Conservation (phyloP, 2,329 filamentous ascomycete species). For the Penicillium italicum region DNA sequence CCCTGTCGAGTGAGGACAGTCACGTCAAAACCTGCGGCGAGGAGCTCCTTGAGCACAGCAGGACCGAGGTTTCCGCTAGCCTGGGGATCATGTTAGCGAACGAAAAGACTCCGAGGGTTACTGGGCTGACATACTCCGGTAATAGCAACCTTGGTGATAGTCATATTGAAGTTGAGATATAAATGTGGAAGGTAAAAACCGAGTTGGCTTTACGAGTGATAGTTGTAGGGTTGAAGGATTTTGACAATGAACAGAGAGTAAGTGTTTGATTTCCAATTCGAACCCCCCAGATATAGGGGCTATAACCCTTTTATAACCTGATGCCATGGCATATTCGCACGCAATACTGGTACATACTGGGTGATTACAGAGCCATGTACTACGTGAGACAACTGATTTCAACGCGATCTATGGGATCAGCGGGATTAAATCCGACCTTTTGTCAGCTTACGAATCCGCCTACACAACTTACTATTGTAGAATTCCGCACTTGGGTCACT, state of each 20-base stretch:
- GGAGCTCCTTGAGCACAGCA: conserved; percentile 25
- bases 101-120: neutral
- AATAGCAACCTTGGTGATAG: conserved; percentile 2
- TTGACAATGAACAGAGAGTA: neutral
- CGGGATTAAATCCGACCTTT: neutral
- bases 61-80: conserved; percentile 31
- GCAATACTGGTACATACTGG: neutral
- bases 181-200: neutral
- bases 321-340: neutral
- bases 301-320: neutral
- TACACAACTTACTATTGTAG: no score
- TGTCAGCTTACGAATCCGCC: neutral
- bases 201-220: no score
- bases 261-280: neutral
- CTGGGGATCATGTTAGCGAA: conserved; percentile 4
- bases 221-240: no score
- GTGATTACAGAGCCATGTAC: neutral
- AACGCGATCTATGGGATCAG: neutral
- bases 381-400: neutral
- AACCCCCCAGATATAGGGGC: neutral
- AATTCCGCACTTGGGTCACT: neutral
- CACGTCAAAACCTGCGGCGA: conserved; percentile 25
- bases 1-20: conserved; percentile 25
- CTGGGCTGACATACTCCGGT: neutral
- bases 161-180: neutral